Conservation (phyloP, 2,329 filamentous ascomycete species). For the Xylaria sp. region DNA sequence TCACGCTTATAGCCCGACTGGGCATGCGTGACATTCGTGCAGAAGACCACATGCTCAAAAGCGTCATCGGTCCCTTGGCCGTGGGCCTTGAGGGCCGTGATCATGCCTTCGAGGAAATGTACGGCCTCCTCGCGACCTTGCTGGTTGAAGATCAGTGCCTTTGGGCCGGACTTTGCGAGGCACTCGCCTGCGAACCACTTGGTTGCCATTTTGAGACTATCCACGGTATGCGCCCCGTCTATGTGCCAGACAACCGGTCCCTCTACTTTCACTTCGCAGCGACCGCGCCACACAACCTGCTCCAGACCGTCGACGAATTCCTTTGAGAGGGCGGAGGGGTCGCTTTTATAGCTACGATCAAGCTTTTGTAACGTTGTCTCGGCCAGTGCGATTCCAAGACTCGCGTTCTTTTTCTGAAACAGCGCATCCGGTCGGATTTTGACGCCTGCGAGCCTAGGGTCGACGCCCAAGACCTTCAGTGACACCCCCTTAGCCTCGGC, state of each 20-base stretch:
- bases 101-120: conserved; percentile 63
- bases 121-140: conserved; percentile 67
- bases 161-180: conserved; percentile 43
- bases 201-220: conserved; percentile 85
- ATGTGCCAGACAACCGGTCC: conserved; percentile 80
- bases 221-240: conserved; percentile 91
- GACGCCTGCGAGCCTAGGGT: conserved; percentile 59
- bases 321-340: conserved; percentile 59
- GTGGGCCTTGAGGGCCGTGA: conserved; percentile 51
- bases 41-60: conserved; percentile 84
- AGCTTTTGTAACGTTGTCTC: conserved; percentile 61
- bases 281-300: conserved; percentile 79
- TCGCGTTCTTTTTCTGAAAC: conserved; percentile 70
- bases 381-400: conserved; percentile 61
- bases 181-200: conserved; percentile 78
- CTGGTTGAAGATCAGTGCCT: conserved; percentile 89
- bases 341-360: conserved; percentile 48
- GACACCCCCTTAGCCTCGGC: conserved; percentile 64
- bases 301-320: conserved; percentile 80
- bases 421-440: conserved; percentile 62
- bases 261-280: conserved; percentile 73
- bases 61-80: conserved; percentile 46
- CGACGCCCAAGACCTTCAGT: conserved; percentile 59
- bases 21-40: conserved; percentile 75
- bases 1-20: conserved; percentile 65